These are phyloP conservation scores for Crepidotus variabilis DNA, from an alignment of 768 basidiomycete species.

Conservation along the genomic window DNA sequence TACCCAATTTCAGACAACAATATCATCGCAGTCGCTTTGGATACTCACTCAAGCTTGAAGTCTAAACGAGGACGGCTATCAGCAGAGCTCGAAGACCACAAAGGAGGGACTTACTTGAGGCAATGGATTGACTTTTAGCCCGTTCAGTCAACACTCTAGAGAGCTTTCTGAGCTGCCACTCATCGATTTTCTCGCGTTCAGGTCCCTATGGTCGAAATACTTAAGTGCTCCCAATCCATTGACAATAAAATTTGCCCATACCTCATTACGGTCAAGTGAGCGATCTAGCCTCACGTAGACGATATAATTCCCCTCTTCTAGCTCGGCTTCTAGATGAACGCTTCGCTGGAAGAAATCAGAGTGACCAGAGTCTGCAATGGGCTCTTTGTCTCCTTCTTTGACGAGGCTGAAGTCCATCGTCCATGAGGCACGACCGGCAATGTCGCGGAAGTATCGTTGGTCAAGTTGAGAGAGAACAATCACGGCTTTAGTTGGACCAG, in stretches of 20 bases:
- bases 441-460: slow-evolving; percentile 43
- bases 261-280: slow-evolving; percentile 19
- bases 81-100: neutral
- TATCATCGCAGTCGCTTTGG: neutral
- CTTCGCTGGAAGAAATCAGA: slow-evolving; percentile 35
- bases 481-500: slow-evolving; percentile 35
- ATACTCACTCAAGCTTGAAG: slow-evolving; percentile 28
- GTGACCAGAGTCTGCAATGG: slow-evolving; percentile 32
- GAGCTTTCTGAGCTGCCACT: slow-evolving; percentile 35
- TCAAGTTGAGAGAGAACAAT: slow-evolving; percentile 53
- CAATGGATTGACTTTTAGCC: slow-evolving; percentile 43
- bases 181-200: slow-evolving; percentile 19
- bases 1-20: slow-evolving; percentile 4
- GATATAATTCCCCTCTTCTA: slow-evolving; percentile 40
- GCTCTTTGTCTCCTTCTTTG: slow-evolving; percentile 39
- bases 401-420: slow-evolving; percentile 48
- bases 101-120: slow-evolving; percentile 32
- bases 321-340: slow-evolving; percentile 37
- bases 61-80: slow-evolving; percentile 16
- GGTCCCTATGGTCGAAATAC: neutral
- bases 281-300: slow-evolving; percentile 31
- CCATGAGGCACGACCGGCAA: slow-evolving; percentile 41
- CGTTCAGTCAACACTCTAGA: slow-evolving; percentile 39
- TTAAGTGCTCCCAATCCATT: neutral
- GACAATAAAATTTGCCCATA: slow-evolving; percentile 4